Evolutionary conservation across 176 grass and related monocot genomes (phyloP), one percentile per base, ranked within the genome.

Genomic region (Chrysopogon serrulatus): DNA sequence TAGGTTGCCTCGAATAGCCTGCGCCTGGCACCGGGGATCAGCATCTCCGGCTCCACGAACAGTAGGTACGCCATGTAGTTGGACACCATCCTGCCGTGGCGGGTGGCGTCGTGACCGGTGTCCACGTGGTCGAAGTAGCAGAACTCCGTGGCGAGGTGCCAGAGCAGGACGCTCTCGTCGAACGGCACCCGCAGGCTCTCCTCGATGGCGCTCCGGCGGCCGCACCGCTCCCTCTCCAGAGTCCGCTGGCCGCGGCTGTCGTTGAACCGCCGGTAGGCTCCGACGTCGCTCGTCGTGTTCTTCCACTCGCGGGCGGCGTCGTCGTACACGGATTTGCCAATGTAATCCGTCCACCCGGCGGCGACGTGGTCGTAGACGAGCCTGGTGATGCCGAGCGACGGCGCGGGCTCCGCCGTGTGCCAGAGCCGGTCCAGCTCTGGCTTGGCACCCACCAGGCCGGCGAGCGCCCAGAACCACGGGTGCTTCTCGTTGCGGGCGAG

Each of bases 1-100:
- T 34, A 59, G 18, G 37, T 8, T 0, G 26, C 27, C 0, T 7
- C 4, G 73, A 78, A 78, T 9, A 85, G 63, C 0, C 4, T 4
- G 0, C 64, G 3, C 63, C 34, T 28, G n/a, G 65, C 34, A 6
- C 24, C 47, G n/a, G 79, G 34, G 15, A 81, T 41, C 47, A 81
- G n/a, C 79, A 70, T 70, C 79, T 40, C 35, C 3, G 79, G 79
- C 33, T 54, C 28, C 0, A 19, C 32, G 8, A 56, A 1, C 15
- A 81, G 79, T 33, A 81, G 65, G 33, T 81, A 54, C 23, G n/a
- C 65, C 79, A 81, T 81, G 65, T 70, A 81, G n/a, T 81, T 81
- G n/a, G 79, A 81, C 3, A 81, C 18, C 15, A 13, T 10, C 65
- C 34, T 53, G 32, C 45, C 6, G 4, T 24, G 79, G 1, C 23